A percentile compares a stretch with the other conserved stretches of the same genome.
Conservation (phyloP, 768 basidiomycete genomes). For the Mycena epipterygia region DNA sequence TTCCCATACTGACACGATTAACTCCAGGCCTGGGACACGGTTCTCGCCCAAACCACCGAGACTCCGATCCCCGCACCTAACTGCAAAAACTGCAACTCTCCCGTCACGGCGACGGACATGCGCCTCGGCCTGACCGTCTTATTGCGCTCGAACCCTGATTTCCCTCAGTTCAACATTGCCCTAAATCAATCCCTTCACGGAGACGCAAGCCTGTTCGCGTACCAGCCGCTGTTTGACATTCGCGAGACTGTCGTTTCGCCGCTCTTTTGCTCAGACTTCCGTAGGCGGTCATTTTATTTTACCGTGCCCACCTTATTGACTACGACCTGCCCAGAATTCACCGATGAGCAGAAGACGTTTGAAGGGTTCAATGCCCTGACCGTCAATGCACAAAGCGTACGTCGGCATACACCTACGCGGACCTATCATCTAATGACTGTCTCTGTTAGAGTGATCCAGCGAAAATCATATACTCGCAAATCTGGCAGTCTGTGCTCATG, state of each 20-base stretch:
- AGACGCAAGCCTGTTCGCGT: constrained; percentile 21
- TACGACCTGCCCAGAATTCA: background rate
- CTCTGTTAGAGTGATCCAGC: constrained; percentile 3
- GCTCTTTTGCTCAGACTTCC: constrained; percentile 16
- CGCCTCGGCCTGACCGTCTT: background rate
- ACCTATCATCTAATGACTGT: background rate
- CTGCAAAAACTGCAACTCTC: constrained; percentile 15
- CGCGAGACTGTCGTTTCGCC: constrained; percentile 9
- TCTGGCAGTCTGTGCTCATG: constrained; percentile 5
- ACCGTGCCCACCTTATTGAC: background rate
- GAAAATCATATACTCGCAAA: constrained; percentile 19
- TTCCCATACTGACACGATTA: background rate
- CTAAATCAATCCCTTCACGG: constrained; percentile 17
- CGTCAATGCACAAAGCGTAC: constrained; percentile 2
- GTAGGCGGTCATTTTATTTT: background rate
- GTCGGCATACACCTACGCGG: background rate
- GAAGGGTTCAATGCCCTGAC: background rate
- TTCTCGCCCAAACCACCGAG: background rate
- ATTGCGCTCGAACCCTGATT: constrained; percentile 10
- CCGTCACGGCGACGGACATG: constrained; percentile 18
- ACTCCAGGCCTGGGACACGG: constrained; percentile 23
- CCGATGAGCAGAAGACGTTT: background rate
- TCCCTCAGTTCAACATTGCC: constrained; percentile 19
- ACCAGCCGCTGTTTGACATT: background rate
- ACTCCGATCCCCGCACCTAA: constrained; percentile 5